Evolutionary conservation across 345 rosid species (phyloP), one percentile per base, ranked within the genome.

Genomic region (Syzygium oleosum): DNA sequence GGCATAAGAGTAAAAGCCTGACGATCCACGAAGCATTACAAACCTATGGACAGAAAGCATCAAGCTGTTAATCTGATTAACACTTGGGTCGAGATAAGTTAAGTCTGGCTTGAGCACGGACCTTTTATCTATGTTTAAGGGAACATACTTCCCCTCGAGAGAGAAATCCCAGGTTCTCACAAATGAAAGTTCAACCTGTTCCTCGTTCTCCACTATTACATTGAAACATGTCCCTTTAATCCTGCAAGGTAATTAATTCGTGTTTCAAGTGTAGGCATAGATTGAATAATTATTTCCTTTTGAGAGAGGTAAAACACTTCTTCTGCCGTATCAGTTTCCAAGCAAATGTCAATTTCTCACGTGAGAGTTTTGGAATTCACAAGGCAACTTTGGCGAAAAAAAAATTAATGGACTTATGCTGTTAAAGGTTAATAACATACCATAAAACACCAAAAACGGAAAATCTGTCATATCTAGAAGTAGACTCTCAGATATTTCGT

Each of bases 1-100:
- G 73, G 94, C 97, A 23, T 98, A 96, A 8, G 99, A 87, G 93
- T 98, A 98, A 87, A 98, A 95, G 87, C 99, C 99, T 13, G 98
- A 95, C 23, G 97, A 95, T 85, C 97, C 95, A 56, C 97, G 94
- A 73, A 96, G 99, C 97, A 98, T 91, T 90, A 96, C 88, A 90
- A 98, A 98, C 95, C 99, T 96, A 92, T 34, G 86, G 87, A 88
- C 88, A 54, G 91, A 90, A 84, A 87, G 85, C 61, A 84, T 77
- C 79, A 56, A 53, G 56, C 41, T 29, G 56, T 56, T 29, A 53
- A 13, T 51, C 46, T 52, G 27, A 63, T 53, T 53, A 84, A 53
- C 46, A 53, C 22, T 84, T 17, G 46, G 38, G 23, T 38, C 4
- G 61, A 51, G 46, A 14, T 56, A 84, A 52, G 63, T 54, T 53